Percentiles rank a stretch among this genome's conserved stretches.
Evolutionary conservation across 306 rosid species (phyloP).

Genomic region (Acmispon strigosus): DNA sequence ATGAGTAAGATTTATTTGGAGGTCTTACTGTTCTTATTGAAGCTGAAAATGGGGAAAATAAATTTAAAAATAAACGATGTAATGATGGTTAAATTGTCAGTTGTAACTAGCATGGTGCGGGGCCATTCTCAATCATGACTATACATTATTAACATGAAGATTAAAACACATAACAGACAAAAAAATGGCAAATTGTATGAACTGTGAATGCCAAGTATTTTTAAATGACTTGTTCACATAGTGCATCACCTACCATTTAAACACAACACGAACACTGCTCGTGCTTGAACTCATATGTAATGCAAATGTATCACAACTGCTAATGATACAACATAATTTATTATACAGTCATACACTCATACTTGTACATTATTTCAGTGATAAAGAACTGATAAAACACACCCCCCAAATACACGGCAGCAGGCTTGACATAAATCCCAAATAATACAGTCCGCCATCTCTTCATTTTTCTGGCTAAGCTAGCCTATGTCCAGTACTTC

Average conservation of each 20-base stretch:
- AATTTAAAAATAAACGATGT: constrained; percentile 15
- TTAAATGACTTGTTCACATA: background rate
- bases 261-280: background rate
- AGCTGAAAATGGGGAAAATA: background rate
- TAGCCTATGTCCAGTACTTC: background rate
- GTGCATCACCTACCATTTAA: background rate
- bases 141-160: background rate
- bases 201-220: background rate
- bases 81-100: constrained; percentile 27
- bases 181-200: background rate
- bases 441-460: background rate
- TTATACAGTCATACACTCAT: background rate
- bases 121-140: constrained; percentile 29
- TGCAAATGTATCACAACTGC: background rate
- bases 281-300: background rate
- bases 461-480: background rate
- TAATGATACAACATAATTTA: constrained; percentile 16
- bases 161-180: background rate
- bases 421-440: background rate
- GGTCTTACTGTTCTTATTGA: background rate
- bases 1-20: background rate
- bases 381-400: constrained; percentile 4
- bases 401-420: constrained; percentile 1
- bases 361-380: background rate
- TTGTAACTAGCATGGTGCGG: constrained; percentile 34